Base-by-base conservation (phyloP, 345 rosid genomes). In the Ceriops tagal region DNA sequence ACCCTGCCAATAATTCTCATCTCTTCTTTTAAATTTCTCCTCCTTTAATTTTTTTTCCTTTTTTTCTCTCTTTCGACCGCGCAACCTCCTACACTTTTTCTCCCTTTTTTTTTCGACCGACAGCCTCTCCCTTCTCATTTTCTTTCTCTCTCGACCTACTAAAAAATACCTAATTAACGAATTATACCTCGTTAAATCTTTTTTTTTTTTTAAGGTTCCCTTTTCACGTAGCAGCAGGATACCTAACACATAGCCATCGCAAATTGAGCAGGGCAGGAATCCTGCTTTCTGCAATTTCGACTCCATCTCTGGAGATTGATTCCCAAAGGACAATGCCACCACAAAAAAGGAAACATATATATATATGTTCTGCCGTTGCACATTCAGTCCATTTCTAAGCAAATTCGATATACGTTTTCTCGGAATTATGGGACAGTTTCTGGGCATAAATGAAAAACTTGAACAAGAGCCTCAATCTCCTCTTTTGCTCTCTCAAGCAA, bases 381-480 rank as follows among this genome's bases (percentile, higher is more conserved):
- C 31, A 67, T 22, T 34, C 1, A 58, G 21, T 53, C 24, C 52
- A 19, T 13, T 2, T 58, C 56, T 53, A 62, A 51, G 28, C 53
- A 2, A 74, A 10, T 39, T n/a, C 7, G 43, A 15, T 66, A 51
- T 1, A 89, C 83, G 79, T 67, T 68, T 74, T 72, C 30, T 39
- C 76, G 68, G 53, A 51, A 69, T 62, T 28, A 7, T 60, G 75
- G 59, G 77, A 66, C 16, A 73, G 78, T 68, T 70, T 64, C 62
- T 78, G 73, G 27, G 62, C 69, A 73, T 86, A 83, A 66, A 86
- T 66, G 13, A 81, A 85, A 62, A 13, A 81, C 65, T 3, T 86
- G 84, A 71, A 80, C 70, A 55, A 87, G 78, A 59, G 93, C 90
- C 49, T 88, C 87, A 27, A 84, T 73, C 83, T 88, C 92, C 62